A percentile compares a stretch with the other conserved stretches of the same genome.
These are phyloP conservation scores for Parastagonospora avenae DNA, from an alignment of 2,329 filamentous ascomycete species.

Conservation along the genomic window DNA sequence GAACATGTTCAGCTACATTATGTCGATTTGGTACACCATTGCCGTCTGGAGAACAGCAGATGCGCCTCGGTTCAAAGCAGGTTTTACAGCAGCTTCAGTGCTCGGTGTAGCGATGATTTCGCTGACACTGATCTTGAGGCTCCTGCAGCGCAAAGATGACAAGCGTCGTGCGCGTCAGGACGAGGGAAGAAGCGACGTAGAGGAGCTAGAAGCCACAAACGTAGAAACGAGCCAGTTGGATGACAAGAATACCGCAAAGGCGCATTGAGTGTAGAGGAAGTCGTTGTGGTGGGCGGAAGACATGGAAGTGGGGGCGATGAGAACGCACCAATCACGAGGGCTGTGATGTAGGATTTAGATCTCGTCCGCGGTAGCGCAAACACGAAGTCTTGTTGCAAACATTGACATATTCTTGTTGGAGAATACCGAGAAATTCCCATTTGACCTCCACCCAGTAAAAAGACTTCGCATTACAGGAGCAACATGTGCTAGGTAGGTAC, in stretches of 20 bases:
- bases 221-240: neutral
- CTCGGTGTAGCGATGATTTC: constrained; percentile 27
- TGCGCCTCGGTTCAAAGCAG: constrained; percentile 26
- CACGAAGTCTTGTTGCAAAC: too few species aligned
- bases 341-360: neutral
- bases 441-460: too few species aligned
- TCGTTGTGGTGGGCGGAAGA: too few species aligned
- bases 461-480: too few species aligned
- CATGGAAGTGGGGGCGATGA: too few species aligned
- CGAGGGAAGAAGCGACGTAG: constrained; percentile 8
- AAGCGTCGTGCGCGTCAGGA: constrained; percentile 12
- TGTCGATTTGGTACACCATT: constrained; percentile 23
- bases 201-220: constrained; percentile 1
- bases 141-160: constrained; percentile 22
- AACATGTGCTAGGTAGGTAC: too few species aligned
- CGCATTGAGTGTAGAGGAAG: too few species aligned
- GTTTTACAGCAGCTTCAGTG: constrained; percentile 24
- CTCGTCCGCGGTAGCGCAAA: too few species aligned
- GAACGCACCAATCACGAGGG: neutral
- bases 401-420: too few species aligned
- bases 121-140: constrained; percentile 15
- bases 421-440: too few species aligned
- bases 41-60: constrained; percentile 29
- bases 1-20: constrained; percentile 33
- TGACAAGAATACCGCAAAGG: too few species aligned